Evolutionary conservation across 805 yeast species (phyloP).

Genomic region (Saturnispora mendoncae): DNA sequence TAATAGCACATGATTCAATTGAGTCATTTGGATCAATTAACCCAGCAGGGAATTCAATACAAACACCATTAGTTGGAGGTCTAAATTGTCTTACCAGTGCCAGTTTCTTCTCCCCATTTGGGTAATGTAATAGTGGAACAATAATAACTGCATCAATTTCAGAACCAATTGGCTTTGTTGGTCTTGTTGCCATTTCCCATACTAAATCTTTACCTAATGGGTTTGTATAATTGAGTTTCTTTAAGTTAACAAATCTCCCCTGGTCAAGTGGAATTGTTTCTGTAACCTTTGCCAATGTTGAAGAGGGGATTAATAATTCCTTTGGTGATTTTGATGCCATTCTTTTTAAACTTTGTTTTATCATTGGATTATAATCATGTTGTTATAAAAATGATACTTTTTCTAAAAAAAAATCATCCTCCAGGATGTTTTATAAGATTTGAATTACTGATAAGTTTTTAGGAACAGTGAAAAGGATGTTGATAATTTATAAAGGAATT

Average conservation of each 20-base stretch:
- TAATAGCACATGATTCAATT: slow-evolving; percentile 67
- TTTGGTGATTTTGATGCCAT: slow-evolving; percentile 6
- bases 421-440: too few species aligned
- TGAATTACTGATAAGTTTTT: too few species aligned
- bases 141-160: slow-evolving; percentile 88
- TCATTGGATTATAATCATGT: neutral
- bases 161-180: slow-evolving; percentile 55
- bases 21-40: slow-evolving; percentile 78
- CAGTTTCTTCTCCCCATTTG: slow-evolving; percentile 33
- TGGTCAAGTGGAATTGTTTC: slow-evolving; percentile 31
- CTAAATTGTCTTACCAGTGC: slow-evolving; percentile 84
- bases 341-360: neutral
- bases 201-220: slow-evolving; percentile 62
- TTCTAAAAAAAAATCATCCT: too few species aligned
- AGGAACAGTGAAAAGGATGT: too few species aligned
- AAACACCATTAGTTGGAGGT: slow-evolving; percentile 83
- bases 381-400: neutral
- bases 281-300: slow-evolving; percentile 24
- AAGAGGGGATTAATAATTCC: slow-evolving; percentile 16
- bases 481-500: too few species aligned
- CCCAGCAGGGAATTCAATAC: slow-evolving; percentile 95
- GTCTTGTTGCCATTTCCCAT: slow-evolving; percentile 88
- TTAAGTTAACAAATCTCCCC: slow-evolving; percentile 61
- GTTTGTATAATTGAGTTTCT: slow-evolving; percentile 60
- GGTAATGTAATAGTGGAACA: slow-evolving; percentile 47